A percentile compares a stretch with the other conserved stretches of the same genome.
These are phyloP conservation scores for Camellia oleifera DNA, from an alignment of 179 eudicot genomes.

Conservation along the genomic window DNA sequence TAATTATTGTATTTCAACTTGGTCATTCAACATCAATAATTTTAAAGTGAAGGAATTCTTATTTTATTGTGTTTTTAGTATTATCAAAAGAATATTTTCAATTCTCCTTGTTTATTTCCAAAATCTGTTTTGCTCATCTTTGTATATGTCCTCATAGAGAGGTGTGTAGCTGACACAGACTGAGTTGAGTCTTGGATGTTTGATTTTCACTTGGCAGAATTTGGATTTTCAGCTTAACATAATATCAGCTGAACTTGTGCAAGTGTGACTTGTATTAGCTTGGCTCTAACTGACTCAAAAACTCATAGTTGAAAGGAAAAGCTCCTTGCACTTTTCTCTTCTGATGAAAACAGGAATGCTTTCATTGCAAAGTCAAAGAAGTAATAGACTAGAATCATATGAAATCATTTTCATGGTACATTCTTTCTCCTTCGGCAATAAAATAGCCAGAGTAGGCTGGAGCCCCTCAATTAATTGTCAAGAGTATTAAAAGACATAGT, in stretches of 20 bases:
- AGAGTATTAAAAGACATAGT: background rate
- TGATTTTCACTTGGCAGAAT: background rate
- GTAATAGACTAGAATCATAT: background rate
- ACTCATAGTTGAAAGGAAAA: background rate
- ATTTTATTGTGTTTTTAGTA: background rate
- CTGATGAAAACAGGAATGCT: background rate
- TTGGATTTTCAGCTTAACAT: background rate
- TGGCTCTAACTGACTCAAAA: background rate
- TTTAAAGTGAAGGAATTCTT: background rate
- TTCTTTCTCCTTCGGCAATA: background rate
- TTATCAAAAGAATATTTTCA: background rate
- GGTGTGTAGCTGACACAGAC: background rate
- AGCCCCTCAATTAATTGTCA: background rate
- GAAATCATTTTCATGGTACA: conserved; percentile 1
- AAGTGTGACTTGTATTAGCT: background rate
- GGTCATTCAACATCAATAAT: too few relatives aligned
- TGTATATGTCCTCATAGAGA: background rate
- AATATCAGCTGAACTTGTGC: background rate
- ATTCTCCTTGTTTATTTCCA: background rate
- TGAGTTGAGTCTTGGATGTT: background rate
- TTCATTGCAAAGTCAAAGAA: background rate
- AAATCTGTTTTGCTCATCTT: background rate
- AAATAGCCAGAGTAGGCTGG: background rate
- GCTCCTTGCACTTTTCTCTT: background rate
- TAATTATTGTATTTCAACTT: too few relatives aligned